A percentile compares a stretch with the other conserved stretches of the same genome.
phyloP scores from a whole-genome alignment of 2,329 filamentous ascomycete species.

The Rosellinia necatrix region DNA sequence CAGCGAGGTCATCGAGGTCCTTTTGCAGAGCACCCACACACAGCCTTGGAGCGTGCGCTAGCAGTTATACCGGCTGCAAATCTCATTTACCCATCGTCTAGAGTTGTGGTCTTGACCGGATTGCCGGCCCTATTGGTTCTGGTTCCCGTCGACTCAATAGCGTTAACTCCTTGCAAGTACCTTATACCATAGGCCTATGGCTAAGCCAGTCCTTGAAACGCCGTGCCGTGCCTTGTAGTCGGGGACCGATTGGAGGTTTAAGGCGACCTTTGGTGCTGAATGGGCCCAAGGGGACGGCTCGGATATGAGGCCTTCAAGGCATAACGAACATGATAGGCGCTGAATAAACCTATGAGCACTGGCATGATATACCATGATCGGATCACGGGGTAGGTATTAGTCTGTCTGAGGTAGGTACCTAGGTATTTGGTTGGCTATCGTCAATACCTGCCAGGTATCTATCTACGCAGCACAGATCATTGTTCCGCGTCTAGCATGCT shows the following conservation, averaged over 20 bases:
- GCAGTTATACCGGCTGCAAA: background rate
- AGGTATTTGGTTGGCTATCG: background rate
- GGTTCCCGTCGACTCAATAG: background rate
- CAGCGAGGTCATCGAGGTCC: background rate
- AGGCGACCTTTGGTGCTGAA: background rate
- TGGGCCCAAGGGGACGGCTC: too few species aligned
- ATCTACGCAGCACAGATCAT: background rate
- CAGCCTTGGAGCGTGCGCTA: background rate
- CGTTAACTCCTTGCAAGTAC: too few species aligned
- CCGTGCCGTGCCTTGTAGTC: background rate
- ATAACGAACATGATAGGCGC: background rate
- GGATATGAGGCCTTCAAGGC: background rate
- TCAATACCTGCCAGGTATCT: background rate
- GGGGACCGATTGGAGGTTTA: conserved; percentile 4
- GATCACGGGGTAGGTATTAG: too few species aligned
- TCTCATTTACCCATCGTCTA: background rate
- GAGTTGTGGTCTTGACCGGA: background rate
- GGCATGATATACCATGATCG: background rate
- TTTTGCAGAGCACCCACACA: too few species aligned
- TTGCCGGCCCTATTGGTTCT: background rate
- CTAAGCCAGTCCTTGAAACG: background rate
- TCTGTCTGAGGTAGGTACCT: background rate
- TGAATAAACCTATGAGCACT: background rate
- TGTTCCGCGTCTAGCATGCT: background rate
- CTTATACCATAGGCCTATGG: too few species aligned